phyloP scores from a whole-genome alignment of 352 stramenopile species.

The Thalassiosira oceanica region DNA sequence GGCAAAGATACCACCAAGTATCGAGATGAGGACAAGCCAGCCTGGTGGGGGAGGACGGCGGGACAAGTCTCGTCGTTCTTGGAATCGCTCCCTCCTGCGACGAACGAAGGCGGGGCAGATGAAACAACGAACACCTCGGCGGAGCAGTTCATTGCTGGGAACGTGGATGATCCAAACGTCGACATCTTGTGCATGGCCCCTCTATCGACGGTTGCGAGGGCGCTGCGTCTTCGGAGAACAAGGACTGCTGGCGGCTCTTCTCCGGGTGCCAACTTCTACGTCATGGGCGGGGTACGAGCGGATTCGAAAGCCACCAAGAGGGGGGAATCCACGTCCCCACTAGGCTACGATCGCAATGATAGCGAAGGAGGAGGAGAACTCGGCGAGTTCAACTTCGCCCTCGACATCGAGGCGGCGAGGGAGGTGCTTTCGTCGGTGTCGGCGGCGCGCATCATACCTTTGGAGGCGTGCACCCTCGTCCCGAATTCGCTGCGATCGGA shows the following conservation, averaged over 20 bases:
- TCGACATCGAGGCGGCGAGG: conserved; percentile 25
- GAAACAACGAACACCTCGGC: conserved; percentile 10
- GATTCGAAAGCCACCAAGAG: conserved; percentile 30
- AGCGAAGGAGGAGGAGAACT: conserved; percentile 12
- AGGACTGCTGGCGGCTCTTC: neutral
- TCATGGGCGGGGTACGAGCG: conserved; percentile 38
- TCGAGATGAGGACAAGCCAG: conserved; percentile 9
- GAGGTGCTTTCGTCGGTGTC: conserved; percentile 6
- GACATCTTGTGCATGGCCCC: conserved; percentile 42
- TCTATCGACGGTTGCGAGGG: conserved; percentile 14
- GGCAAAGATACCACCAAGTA: neutral
- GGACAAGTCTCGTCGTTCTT: conserved; percentile 16
- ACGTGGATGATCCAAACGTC: conserved; percentile 27
- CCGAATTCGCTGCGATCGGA: conserved; percentile 9
- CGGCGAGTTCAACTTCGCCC: conserved; percentile 46
- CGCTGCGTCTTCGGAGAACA: conserved; percentile 14
- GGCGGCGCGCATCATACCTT: conserved; percentile 19
- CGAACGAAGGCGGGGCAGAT: neutral
- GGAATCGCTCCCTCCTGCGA: conserved; percentile 20
- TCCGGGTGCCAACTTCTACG: conserved; percentile 15
- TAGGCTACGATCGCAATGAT: conserved; percentile 20
- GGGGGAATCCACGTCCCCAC: conserved; percentile 33
- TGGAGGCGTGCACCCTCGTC: conserved; percentile 38
- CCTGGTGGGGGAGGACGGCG: conserved; percentile 33
- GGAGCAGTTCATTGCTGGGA: conserved; percentile 22